Evolutionary conservation across 2,329 filamentous ascomycete genomes (phyloP), one percentile per base, ranked within the genome.

Genomic region (Fusarium redolens): DNA sequence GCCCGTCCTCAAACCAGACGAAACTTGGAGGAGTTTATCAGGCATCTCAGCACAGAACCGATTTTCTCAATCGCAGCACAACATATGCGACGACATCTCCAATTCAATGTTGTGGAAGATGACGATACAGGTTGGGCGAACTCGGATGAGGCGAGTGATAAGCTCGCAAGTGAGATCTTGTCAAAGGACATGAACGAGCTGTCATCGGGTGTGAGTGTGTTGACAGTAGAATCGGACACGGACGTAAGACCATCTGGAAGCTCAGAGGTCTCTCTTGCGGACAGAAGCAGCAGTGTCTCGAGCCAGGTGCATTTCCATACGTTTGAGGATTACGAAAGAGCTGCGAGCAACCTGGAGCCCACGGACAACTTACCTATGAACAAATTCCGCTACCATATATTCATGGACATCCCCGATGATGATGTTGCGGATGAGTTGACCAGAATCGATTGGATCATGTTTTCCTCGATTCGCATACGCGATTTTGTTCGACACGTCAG

Each of bases 381-480:
- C 75, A 98, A 98, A 81, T 86, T 92, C 45, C 93, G 96, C 68
- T 99, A 96, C 86, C 94, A 95, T 74, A 90, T 92, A 57, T 93
- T 98, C 74, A 97, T 98, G 92, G 93, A 93, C 40, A 92, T 92
- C 30, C 88, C 93, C 2, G 92, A 97, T 59, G 93, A 97, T 69
- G 90, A 94, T 54, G 92, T 98, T 74, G 96, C 96, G 20, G 92
- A 92, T 67, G 96, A 99, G 81, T 88, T 99, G 78, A 98, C 96
- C 7, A 89, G 96, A 68, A 97, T 99, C 61, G 96, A 99, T 83
- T 98, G 96, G 96, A 91, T 97, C 81, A 96, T 98, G 92, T 98
- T 98, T 81, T 97, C 93, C 58, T 95, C 95, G 2, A 97, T 98
- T 69, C 91, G 94, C 31, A 93, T 97, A 61, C 93, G 96, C 65